Percentiles rank a stretch among this genome's conserved stretches.
These are phyloP conservation scores for Phlyctochytrium bullatum DNA, from an alignment of 192 early-diverging fungal genomes.

Conservation along the genomic window DNA sequence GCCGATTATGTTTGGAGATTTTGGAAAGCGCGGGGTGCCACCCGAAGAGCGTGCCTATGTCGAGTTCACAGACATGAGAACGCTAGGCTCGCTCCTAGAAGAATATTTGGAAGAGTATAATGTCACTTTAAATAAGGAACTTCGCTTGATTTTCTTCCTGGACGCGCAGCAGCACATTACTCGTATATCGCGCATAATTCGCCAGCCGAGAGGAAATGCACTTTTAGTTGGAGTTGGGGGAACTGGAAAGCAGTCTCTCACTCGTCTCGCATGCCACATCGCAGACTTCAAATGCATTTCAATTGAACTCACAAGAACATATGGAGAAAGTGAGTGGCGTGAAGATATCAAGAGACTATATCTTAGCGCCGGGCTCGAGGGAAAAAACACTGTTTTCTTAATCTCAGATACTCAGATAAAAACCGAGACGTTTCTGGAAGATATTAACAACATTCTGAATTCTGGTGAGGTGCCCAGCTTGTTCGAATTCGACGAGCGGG, in stretches of 20 bases:
- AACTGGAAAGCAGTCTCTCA: slow-evolving; percentile 59
- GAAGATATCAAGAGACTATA: slow-evolving; percentile 59
- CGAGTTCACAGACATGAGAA: slow-evolving; percentile 54
- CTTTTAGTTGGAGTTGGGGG: slow-evolving; percentile 58
- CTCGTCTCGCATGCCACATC: slow-evolving; percentile 59
- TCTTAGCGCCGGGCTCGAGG: slow-evolving; percentile 53
- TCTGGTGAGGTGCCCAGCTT: slow-evolving; percentile 62
- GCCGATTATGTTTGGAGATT: slow-evolving; percentile 62
- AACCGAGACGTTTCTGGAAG: slow-evolving; percentile 56
- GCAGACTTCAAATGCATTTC: slow-evolving; percentile 56
- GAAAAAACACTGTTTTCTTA: slow-evolving; percentile 61
- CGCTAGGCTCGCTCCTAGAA: slow-evolving; percentile 51
- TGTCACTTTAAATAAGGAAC: slow-evolving; percentile 56
- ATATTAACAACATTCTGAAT: slow-evolving; percentile 59
- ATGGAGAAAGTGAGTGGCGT: slow-evolving; percentile 57
- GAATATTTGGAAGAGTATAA: slow-evolving; percentile 66
- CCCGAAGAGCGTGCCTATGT: slow-evolving; percentile 52
- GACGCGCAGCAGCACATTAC: slow-evolving; percentile 63
- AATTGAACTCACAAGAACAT: slow-evolving; percentile 59
- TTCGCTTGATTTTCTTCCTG: slow-evolving; percentile 58
- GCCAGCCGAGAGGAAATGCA: slow-evolving; percentile 61
- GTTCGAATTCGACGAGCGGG: slow-evolving; percentile 58
- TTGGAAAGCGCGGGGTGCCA: slow-evolving; percentile 56
- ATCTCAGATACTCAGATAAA: slow-evolving; percentile 63
- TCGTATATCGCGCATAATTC: slow-evolving; percentile 53